Percentiles rank a stretch among this genome's conserved stretches.
These are phyloP conservation scores for Backusella macrospora DNA, from an alignment of 192 early-diverging fungal genomes.

Conservation along the genomic window DNA sequence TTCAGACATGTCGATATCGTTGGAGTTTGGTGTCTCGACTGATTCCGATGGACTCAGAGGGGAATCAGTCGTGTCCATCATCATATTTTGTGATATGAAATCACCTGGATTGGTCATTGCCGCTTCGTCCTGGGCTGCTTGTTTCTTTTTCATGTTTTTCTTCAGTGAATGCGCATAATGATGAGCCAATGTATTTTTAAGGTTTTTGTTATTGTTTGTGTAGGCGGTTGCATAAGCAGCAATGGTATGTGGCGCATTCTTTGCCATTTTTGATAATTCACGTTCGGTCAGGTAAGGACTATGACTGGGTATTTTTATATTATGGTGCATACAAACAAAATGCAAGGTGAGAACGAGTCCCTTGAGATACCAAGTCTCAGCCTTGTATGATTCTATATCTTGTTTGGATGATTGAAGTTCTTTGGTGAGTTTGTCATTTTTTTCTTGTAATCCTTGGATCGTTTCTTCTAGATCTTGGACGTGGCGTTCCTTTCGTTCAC, in stretches of 20 bases:
- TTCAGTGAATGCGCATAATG: slow-evolving; percentile 3
- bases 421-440: slow-evolving; percentile 48
- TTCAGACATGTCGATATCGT: not conserved
- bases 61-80: no score
- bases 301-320: slow-evolving; percentile 31
- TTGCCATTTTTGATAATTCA: slow-evolving; percentile 19
- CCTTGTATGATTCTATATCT: slow-evolving; percentile 43
- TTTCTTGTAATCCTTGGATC: slow-evolving; percentile 66
- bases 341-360: slow-evolving; percentile 50
- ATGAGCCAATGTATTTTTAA: slow-evolving; percentile 18
- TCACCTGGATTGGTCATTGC: not conserved
- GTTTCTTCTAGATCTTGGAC: slow-evolving; percentile 73
- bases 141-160: not conserved
- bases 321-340: slow-evolving; percentile 33
- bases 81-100: no score
- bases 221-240: slow-evolving; percentile 29
- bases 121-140: not conserved
- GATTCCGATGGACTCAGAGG: no score
- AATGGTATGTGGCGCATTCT: slow-evolving; percentile 29
- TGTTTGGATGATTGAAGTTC: slow-evolving; percentile 40
- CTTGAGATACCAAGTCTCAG: slow-evolving; percentile 51
- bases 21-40: not conserved
- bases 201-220: slow-evolving; percentile 25
- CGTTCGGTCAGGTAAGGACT: slow-evolving; percentile 30
- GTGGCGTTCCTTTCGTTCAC: slow-evolving; percentile 83